phyloP scores from a whole-genome alignment of 169 alveolate species.

The Babesia ovis region DNA sequence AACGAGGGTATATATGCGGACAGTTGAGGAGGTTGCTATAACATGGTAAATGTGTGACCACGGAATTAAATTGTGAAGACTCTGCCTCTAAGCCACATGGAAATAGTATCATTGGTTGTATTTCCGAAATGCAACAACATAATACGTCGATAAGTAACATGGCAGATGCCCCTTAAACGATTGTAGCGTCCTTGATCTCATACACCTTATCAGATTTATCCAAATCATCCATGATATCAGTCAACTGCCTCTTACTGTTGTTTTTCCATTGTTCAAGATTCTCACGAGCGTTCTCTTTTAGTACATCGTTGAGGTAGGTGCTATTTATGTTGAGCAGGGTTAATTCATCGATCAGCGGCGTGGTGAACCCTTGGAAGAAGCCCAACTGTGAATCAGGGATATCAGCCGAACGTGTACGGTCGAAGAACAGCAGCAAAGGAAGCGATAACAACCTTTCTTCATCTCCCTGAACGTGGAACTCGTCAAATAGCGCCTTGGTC shows the following conservation, averaged over 20 bases:
- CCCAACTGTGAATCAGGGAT: conserved; percentile 72
- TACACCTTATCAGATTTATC: conserved; percentile 29
- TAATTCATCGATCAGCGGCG: conserved; percentile 57
- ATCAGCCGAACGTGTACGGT: conserved; percentile 65
- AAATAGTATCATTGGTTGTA: too few species aligned
- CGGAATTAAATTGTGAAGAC: too few species aligned
- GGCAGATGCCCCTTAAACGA: not conserved
- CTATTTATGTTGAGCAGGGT: conserved; percentile 3
- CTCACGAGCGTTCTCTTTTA: conserved; percentile 25
- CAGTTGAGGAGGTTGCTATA: too few species aligned
- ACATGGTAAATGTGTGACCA: too few species aligned
- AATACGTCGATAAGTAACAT: too few species aligned
- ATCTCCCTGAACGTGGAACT: conserved; percentile 89
- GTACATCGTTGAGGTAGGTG: conserved; percentile 10
- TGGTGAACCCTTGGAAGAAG: conserved; percentile 65
- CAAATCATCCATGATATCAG: conserved; percentile 43
- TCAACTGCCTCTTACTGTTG: conserved; percentile 16
- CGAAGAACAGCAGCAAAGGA: conserved; percentile 70
- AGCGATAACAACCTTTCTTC: conserved; percentile 73
- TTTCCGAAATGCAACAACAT: too few species aligned
- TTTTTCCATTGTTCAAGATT: conserved; percentile 53
- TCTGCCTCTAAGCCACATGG: too few species aligned
- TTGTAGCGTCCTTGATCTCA: conserved; percentile 34
- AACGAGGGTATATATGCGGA: too few species aligned
- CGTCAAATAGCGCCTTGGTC: conserved; percentile 90